Conservation (phyloP, 805 yeast species). For the Cyberlindnera mrakii region DNA sequence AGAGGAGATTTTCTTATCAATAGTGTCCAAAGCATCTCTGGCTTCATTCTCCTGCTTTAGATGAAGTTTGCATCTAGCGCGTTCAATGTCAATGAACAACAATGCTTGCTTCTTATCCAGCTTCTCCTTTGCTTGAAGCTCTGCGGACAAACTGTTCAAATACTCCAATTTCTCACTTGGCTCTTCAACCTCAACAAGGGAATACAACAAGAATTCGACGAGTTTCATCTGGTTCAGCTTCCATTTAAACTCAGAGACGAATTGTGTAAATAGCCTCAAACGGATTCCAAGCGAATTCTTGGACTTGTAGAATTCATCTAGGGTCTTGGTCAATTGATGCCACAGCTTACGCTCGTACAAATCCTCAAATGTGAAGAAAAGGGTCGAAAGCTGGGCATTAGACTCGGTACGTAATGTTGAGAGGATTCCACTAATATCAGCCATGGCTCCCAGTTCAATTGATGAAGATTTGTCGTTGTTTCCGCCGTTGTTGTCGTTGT, state of each 20-base stretch:
- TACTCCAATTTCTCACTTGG: conserved; percentile 44
- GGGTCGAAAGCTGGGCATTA: conserved; percentile 55
- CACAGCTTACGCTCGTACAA: conserved; percentile 84
- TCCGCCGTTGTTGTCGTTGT: not conserved
- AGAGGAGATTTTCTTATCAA: conserved; percentile 51
- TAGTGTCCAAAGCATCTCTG: conserved; percentile 58
- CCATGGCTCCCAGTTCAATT: not conserved
- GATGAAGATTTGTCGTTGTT: too few species aligned
- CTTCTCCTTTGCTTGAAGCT: conserved; percentile 33
- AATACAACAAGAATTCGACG: conserved; percentile 62
- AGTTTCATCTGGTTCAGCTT: conserved; percentile 75
- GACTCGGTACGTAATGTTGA: conserved; percentile 56
- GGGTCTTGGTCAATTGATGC: conserved; percentile 81
- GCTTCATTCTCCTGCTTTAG: conserved; percentile 53
- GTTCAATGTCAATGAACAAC: conserved; percentile 59
- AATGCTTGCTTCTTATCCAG: conserved; percentile 47
- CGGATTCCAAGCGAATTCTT: conserved; percentile 50
- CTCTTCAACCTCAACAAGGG: conserved; percentile 39
- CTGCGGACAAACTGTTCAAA: conserved; percentile 37
- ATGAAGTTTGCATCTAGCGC: conserved; percentile 63
- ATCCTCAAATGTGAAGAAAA: conserved; percentile 72
- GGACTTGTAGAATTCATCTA: conserved; percentile 54
- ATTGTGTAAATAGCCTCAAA: conserved; percentile 61
- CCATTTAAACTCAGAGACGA: conserved; percentile 58
- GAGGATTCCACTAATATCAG: conserved; percentile 22